Base-by-base conservation (phyloP, 768 basidiomycete genomes). In the Podaxis sp. region DNA sequence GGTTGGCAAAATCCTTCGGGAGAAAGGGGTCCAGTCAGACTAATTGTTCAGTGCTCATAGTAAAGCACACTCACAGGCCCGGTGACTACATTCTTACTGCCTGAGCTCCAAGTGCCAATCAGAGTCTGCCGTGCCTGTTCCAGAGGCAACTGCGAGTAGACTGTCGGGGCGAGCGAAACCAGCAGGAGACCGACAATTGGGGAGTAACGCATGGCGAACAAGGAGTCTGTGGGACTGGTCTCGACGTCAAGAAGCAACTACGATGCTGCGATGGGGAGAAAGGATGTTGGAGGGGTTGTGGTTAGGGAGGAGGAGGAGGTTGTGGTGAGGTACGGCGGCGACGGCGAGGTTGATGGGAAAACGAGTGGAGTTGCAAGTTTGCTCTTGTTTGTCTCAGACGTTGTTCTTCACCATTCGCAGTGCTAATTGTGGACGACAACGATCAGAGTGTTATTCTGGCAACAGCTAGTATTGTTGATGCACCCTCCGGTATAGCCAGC, bases 41-140 rank as follows among this genome's bases (percentile, higher is more conserved):
- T 59, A 40, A 38, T 46, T 19, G n/a, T 33, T 30, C 46, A 44
- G 40, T 33, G 53, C 52, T 44, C 22, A 40, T 28, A 44, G 58
- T 53, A 30, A 52, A 55, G 19, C 9, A 19, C 4, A 88, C 95
- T 77, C 69, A 96, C 96, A 9, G 87, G 12, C 30, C 96, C 96
- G 6, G 96, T 96, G 19, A 81, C 19, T 30, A 99, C 95, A 33
- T 82, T 79, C 67, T 82, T 80, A 68, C 85, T 87, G 19, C 93
- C 93, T 40, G 93, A 88, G 54, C 83, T 83, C 96, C 96, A 99
- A 11, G 95, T 95, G 0, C 96, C 96, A 33, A 70, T 65, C 56
- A 98, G 42, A 8, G 36, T 49, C 26, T 49, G 44, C 36, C 24
- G 11, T 26, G 61, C 61, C 61, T 48, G 30, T 2, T 53, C 54